Evolutionary conservation across 371 early-diverging fungal genomes (phyloP).

Genomic region (Rhizopus delemar): DNA sequence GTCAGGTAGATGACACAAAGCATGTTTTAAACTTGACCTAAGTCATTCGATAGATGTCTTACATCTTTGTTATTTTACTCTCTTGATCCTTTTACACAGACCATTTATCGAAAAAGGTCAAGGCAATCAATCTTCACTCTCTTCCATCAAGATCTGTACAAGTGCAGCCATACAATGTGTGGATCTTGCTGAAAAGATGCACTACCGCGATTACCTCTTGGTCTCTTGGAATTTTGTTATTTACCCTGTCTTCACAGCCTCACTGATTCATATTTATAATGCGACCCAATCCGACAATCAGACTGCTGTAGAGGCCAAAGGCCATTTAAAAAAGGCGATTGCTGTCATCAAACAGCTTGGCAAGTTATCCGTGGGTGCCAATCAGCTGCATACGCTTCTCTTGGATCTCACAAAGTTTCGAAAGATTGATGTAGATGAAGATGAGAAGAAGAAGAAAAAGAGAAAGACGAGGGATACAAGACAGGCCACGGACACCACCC

Average conservation of each 20-base stretch:
- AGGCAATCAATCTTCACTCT: constrained; percentile 30
- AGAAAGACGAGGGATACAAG: constrained; percentile 14
- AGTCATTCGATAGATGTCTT: constrained; percentile 36
- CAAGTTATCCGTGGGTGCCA: constrained; percentile 29
- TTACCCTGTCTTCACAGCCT: constrained; percentile 50
- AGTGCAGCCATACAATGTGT: constrained; percentile 56
- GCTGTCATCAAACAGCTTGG: constrained; percentile 35
- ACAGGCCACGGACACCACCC: background rate
- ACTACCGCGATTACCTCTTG: constrained; percentile 48
- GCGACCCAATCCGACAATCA: constrained; percentile 33
- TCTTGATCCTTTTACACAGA: constrained; percentile 58
- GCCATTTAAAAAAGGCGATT: constrained; percentile 29
- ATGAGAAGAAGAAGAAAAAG: constrained; percentile 11
- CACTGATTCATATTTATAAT: constrained; percentile 47
- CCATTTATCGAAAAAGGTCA: constrained; percentile 53
- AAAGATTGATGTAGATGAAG: constrained; percentile 21
- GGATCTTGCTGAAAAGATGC: constrained; percentile 51
- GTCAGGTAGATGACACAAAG: constrained; percentile 33
- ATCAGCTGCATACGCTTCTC: constrained; percentile 25
- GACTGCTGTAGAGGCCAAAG: constrained; percentile 35
- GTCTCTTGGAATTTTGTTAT: constrained; percentile 57
- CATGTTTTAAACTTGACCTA: background rate
- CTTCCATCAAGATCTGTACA: constrained; percentile 60
- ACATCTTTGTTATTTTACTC: constrained; percentile 53
- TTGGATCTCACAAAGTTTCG: constrained; percentile 31